Base-by-base conservation (phyloP, 1,284 basidiomycete species). In the Ceraceosorus guamensis region DNA sequence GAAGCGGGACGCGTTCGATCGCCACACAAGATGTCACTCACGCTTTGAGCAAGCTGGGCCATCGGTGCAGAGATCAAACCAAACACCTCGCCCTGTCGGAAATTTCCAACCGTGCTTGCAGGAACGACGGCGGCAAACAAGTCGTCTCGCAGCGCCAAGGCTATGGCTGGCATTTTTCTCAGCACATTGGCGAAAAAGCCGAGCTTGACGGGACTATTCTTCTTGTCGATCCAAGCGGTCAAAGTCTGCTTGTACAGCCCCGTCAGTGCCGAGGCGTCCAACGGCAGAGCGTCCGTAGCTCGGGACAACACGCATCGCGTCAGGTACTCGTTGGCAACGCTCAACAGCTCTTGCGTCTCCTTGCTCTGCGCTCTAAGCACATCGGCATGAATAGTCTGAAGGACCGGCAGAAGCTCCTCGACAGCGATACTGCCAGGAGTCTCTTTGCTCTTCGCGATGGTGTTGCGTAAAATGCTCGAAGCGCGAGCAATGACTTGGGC, bases 401-500 rank as follows among this genome's bases (percentile, higher is more conserved):
- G 78, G n/a, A 85, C 77, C 3, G 79, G 77, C 39, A 78, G 73
- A 5, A 80, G 78, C 43, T 79, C 77, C 16, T 79, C 78, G 32
- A 59, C 54, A 14, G 48, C 18, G 59, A 41, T 63, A n/a, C 63
- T 50, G 0, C 45, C 56, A 11, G 74, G 60, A 57, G 86, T 82
- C n/a, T 81, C 78, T 14, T 78, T 77, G 4, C 75, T 65, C 70
- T 87, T 91, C 48, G 83, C 79, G 71, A 95, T 80, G 37, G 88
- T 84, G 37, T 82, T 82, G 44, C 84, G 83, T 46, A 96, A 79
- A 59, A 96, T 83, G 16, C 86, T 85, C 49, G 83, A 82, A 0
- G 90, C 87, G 77, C 93, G 92, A 72, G 89, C 87, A 6, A 86
- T 82, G 6, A 97, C 80, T 65, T 95, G 91, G 49, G 82, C 83